Evolutionary conservation across 2,329 filamentous ascomycete species (phyloP).

Genomic region (Trichoderma guizhouense): DNA sequence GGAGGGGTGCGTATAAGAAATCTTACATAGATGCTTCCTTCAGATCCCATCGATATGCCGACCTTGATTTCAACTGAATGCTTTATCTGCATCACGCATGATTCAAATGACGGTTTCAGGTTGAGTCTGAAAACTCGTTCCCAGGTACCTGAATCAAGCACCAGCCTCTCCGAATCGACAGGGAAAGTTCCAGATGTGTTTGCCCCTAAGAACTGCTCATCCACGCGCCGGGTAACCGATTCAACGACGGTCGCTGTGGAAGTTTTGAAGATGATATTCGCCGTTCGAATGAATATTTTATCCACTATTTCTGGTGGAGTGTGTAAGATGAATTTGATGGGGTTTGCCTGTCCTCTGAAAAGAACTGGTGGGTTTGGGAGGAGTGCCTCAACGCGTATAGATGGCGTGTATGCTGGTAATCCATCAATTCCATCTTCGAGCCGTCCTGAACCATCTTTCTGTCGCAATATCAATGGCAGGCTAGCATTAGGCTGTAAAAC

Average conservation of each 20-base stretch:
- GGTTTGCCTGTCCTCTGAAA: background rate
- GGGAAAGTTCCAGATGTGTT: background rate
- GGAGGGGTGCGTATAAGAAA: background rate
- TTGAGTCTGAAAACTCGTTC: background rate
- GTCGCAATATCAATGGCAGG: background rate
- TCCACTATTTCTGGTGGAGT: background rate
- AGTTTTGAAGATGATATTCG: background rate
- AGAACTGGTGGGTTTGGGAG: background rate
- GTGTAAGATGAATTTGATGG: background rate
- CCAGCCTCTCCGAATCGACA: background rate
- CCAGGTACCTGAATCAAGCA: background rate
- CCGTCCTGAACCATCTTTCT: background rate
- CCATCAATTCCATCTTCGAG: background rate
- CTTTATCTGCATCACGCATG: conserved; percentile 4
- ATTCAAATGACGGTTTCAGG: background rate
- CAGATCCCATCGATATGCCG: background rate
- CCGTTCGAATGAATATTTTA: background rate
- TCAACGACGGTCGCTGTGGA: background rate
- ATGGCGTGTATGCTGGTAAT: background rate
- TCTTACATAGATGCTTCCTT: background rate
- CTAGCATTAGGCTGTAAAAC: background rate
- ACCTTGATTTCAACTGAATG: background rate
- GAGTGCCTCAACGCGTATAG: background rate
- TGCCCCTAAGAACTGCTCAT: background rate
- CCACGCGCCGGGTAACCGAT: background rate